Conservation (phyloP, 345 rosid genomes). For the Theobroma cacao region DNA sequence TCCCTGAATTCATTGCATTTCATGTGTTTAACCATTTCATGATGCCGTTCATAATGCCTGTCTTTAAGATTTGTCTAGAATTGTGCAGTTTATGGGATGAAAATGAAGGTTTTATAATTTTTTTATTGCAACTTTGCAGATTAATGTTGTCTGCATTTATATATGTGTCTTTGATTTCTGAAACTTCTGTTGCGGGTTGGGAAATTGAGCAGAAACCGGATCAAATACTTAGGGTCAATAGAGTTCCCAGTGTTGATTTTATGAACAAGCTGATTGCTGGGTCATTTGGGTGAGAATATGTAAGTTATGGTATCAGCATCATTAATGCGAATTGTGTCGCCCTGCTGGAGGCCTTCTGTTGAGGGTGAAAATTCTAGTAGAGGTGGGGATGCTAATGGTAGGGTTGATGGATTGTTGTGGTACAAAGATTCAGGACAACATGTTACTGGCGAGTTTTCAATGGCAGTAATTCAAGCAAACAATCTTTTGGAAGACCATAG, state of each 20-base stretch:
- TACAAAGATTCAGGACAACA: constrained; percentile 75
- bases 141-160: constrained; percentile 66
- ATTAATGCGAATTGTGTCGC: constrained; percentile 64
- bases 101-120: constrained; percentile 8
- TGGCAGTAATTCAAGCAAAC: constrained; percentile 97
- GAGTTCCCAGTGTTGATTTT: constrained; percentile 30
- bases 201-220: constrained; percentile 44
- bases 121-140: constrained; percentile 37
- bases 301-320: constrained; percentile 78
- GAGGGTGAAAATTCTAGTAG: constrained; percentile 67
- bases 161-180: constrained; percentile 55
- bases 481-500: constrained; percentile 74
- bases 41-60: background rate
- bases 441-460: constrained; percentile 76
- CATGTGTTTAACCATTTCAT: background rate
- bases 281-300: constrained; percentile 65
- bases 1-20: background rate
- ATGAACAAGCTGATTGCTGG: constrained; percentile 58
- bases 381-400: constrained; percentile 54
- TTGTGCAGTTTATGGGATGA: background rate
- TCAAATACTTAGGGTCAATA: constrained; percentile 27
- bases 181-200: constrained; percentile 44
- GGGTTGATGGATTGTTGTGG: constrained; percentile 84
- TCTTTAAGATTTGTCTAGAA: background rate
- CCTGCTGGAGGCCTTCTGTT: constrained; percentile 84